These are phyloP conservation scores for Hyaloperonospora brassicae DNA, from an alignment of 352 stramenopile species.

Conservation along the genomic window DNA sequence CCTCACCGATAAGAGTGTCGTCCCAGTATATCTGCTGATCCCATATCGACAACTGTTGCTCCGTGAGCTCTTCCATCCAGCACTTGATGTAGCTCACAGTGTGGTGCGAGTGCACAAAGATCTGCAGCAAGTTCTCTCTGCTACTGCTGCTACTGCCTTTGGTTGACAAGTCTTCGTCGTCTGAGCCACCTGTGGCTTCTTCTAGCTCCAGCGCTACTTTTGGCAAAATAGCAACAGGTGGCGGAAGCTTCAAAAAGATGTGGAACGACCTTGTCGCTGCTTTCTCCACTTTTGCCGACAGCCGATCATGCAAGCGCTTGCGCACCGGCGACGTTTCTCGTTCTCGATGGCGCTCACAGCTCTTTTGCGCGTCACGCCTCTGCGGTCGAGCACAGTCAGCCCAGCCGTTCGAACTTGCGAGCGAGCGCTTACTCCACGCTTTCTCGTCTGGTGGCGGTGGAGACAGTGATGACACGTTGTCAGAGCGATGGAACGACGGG, in stretches of 20 bases:
- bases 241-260: constrained; percentile 56
- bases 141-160: constrained; percentile 1
- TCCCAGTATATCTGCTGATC: constrained; percentile 75
- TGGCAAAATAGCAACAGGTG: constrained; percentile 52
- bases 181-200: constrained; percentile 28
- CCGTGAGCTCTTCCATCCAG: constrained; percentile 73
- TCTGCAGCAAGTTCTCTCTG: constrained; percentile 38
- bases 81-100: constrained; percentile 80
- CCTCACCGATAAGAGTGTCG: constrained; percentile 68
- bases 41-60: constrained; percentile 74
- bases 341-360: constrained; percentile 26
- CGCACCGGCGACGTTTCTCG: constrained; percentile 46
- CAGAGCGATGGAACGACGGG: constrained; percentile 7
- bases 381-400: constrained; percentile 21
- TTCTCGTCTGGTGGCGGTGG: constrained; percentile 55
- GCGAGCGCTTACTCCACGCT: constrained; percentile 26
- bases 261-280: constrained; percentile 45
- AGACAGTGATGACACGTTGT: constrained; percentile 49
- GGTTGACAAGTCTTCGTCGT: constrained; percentile 20
- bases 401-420: constrained; percentile 12
- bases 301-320: constrained; percentile 44
- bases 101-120: constrained; percentile 52
- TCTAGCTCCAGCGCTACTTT: constrained; percentile 66
- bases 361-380: constrained; percentile 23
- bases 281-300: constrained; percentile 46